Conservation (phyloP, 2,329 filamentous ascomycete species). For the Geosmithia putterillii region DNA sequence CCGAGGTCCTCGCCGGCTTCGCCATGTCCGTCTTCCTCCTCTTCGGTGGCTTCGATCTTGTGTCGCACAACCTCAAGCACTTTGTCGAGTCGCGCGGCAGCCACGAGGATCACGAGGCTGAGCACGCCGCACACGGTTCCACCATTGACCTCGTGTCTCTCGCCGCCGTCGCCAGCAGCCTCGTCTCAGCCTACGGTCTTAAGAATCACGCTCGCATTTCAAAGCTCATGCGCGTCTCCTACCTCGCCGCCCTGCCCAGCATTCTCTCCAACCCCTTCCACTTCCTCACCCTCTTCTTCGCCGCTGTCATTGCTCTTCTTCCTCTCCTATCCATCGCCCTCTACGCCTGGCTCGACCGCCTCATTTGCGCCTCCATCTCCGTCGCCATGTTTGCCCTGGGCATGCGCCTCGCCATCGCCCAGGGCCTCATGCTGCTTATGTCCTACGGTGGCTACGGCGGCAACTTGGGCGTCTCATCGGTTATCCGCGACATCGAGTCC, state of each 20-base stretch:
- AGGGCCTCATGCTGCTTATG: constrained; percentile 95
- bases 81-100: constrained; percentile 52
- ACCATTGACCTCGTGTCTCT: constrained; percentile 71
- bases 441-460: constrained; percentile 45
- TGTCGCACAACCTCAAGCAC: constrained; percentile 89
- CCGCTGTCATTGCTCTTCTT: constrained; percentile 64
- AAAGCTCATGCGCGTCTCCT: constrained; percentile 77
- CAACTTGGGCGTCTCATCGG: constrained; percentile 47
- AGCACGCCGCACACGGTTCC: constrained; percentile 52
- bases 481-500: constrained; percentile 75
- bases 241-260: constrained; percentile 69
- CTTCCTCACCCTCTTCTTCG: constrained; percentile 84
- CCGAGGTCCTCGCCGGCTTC: constrained; percentile 89
- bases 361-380: constrained; percentile 71
- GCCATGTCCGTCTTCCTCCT: constrained; percentile 91
- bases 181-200: constrained; percentile 76
- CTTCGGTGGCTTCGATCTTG: constrained; percentile 94
- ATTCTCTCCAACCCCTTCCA: constrained; percentile 93
- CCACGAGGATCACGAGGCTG: constrained; percentile 58
- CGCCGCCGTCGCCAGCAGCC: constrained; percentile 68
- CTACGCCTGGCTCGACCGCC: constrained; percentile 72
- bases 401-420: constrained; percentile 66
- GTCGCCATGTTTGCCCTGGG: constrained; percentile 82
- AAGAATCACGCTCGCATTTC: constrained; percentile 89
- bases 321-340: constrained; percentile 72